phyloP scores from a whole-genome alignment of 2,329 filamentous ascomycete genomes.

The Trichoderma guizhouense region DNA sequence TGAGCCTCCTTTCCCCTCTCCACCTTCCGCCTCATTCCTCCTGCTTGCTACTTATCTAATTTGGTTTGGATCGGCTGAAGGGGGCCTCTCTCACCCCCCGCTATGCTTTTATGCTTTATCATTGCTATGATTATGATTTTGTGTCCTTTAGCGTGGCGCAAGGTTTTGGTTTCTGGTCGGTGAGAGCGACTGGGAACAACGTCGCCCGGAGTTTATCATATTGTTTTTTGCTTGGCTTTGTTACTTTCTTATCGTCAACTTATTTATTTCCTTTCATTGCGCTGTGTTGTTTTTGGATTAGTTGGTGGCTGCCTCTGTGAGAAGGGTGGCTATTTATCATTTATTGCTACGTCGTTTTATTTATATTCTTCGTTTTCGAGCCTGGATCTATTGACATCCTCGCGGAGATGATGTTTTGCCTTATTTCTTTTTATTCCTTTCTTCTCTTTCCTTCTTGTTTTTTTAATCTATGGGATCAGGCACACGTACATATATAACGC shows the following conservation, averaged over 20 bases:
- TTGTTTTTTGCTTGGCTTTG: neutral
- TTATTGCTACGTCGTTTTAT: neutral
- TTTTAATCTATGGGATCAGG: neutral
- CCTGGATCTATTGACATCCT: neutral
- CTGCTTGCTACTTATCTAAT: slow-evolving; percentile 11
- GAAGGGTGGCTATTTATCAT: neutral
- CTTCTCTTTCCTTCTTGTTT: neutral
- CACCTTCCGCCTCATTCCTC: neutral
- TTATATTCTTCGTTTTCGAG: neutral
- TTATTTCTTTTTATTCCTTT: neutral
- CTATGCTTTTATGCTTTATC: neutral
- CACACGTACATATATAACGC: neutral
- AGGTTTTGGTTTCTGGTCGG: slow-evolving; percentile 34
- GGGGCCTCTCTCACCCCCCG: neutral
- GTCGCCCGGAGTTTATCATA: slow-evolving; percentile 21
- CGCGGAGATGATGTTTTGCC: neutral
- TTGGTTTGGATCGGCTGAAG: neutral
- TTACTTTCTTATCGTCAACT: neutral
- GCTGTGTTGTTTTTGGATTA: neutral
- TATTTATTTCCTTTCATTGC: neutral
- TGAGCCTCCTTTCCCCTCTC: neutral
- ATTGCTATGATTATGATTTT: neutral
- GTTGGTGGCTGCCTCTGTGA: neutral
- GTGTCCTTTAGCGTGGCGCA: slow-evolving; percentile 27
- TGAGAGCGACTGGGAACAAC: slow-evolving; percentile 37